These are phyloP conservation scores for Penicillium decumbens DNA, from an alignment of 2,329 filamentous ascomycete species.

Conservation along the genomic window DNA sequence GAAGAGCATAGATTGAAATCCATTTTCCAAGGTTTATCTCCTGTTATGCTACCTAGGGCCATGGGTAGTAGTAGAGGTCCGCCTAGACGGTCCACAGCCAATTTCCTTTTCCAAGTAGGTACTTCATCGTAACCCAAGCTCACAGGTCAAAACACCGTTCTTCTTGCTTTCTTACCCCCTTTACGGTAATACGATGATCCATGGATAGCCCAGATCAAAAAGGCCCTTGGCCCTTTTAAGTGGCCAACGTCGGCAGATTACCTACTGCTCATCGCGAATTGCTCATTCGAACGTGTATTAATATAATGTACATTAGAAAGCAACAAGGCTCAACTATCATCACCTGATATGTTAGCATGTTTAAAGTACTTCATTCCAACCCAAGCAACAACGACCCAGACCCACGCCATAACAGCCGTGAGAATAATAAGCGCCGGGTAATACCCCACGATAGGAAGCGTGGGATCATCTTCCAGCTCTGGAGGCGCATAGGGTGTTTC, in stretches of 20 bases:
- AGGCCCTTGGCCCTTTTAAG: background rate
- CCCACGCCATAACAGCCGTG: constrained; percentile 95
- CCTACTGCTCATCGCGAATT: background rate
- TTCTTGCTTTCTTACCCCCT: background rate
- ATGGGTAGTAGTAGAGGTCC: background rate
- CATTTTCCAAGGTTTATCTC: too few relatives aligned
- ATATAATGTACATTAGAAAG: constrained; percentile 1
- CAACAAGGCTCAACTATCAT: constrained; percentile 41
- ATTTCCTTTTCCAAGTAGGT: background rate
- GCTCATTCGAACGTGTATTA: background rate
- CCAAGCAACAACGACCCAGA: constrained; percentile 97
- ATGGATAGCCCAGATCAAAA: background rate
- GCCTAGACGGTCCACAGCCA: background rate
- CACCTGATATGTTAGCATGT: constrained; percentile 82
- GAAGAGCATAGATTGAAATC: background rate
- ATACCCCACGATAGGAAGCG: constrained; percentile 91
- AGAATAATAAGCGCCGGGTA: constrained; percentile 92
- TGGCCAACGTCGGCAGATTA: background rate
- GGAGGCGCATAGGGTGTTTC: constrained; percentile 93
- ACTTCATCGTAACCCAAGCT: background rate
- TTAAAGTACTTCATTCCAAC: constrained; percentile 99
- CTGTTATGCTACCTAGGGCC: too few relatives aligned
- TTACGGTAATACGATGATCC: background rate
- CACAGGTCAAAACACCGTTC: background rate
- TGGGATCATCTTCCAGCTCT: constrained; percentile 90